Evolutionary conservation across 164 flowering plant genomes (phyloP).

Genomic region (Vitis labrusca): DNA sequence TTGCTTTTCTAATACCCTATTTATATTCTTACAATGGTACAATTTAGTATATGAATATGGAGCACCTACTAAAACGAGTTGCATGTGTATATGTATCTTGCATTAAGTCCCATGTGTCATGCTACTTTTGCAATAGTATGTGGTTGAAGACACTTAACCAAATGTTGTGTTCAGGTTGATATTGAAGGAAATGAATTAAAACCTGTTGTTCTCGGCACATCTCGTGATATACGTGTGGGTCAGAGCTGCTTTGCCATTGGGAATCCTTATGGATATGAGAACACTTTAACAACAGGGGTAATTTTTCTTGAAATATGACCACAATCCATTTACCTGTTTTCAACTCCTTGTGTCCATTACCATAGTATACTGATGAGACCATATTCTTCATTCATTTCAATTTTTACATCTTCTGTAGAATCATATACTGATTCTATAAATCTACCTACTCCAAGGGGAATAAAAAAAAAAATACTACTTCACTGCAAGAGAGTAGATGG

Average conservation of each 20-base stretch:
- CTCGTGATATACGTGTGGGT: slow-evolving; percentile 65
- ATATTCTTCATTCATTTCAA: too few relatives aligned
- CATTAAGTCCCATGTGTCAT: neutral
- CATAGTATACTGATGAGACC: too few relatives aligned
- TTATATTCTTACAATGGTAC: too few relatives aligned
- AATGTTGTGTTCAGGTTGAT: slow-evolving; percentile 54
- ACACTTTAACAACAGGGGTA: slow-evolving; percentile 95
- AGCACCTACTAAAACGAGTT: too few relatives aligned
- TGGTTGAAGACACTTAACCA: neutral
- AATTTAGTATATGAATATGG: too few relatives aligned
- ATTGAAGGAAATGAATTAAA: slow-evolving; percentile 55
- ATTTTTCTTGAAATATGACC: slow-evolving; percentile 9
- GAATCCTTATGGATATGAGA: slow-evolving; percentile 87
- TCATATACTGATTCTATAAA: too few relatives aligned
- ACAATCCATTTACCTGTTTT: neutral
- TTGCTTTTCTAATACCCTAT: too few relatives aligned
- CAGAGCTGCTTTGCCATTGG: slow-evolving; percentile 96
- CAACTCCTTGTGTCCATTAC: too few relatives aligned
- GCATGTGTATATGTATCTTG: neutral
- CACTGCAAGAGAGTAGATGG: neutral
- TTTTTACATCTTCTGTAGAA: too few relatives aligned
- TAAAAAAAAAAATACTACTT: too few relatives aligned
- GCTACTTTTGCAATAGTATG: neutral
- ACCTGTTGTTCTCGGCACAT: slow-evolving; percentile 70
- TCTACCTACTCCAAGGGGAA: too few relatives aligned